Evolutionary conservation across 1,139 yeast species (phyloP).

Genomic region (Suhomyces bolitotheri): DNA sequence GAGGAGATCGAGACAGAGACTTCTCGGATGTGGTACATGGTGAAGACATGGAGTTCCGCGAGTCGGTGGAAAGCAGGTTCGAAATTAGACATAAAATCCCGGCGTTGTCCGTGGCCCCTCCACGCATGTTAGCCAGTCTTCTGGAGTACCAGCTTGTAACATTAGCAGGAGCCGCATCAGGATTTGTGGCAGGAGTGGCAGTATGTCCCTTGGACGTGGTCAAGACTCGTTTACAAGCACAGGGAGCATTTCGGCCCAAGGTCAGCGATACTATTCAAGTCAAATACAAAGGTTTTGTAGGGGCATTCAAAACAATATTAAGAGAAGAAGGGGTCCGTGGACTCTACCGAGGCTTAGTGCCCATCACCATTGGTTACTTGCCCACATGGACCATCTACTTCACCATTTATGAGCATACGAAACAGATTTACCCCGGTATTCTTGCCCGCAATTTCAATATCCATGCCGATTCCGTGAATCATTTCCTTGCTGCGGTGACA

Average conservation of each 20-base stretch:
- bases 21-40: conserved; percentile 44
- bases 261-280: conserved; percentile 6
- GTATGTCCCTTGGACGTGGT: conserved; percentile 52
- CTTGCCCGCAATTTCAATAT: conserved; percentile 30
- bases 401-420: conserved; percentile 81
- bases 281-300: conserved; percentile 22
- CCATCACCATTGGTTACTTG: conserved; percentile 88
- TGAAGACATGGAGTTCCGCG: conserved; percentile 40
- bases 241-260: conserved; percentile 27
- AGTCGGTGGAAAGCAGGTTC: conserved; percentile 19
- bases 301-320: conserved; percentile 61
- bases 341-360: conserved; percentile 85
- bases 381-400: conserved; percentile 98
- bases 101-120: conserved; percentile 7
- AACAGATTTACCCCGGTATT: conserved; percentile 45
- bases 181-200: conserved; percentile 47
- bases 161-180: conserved; percentile 47
- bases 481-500: conserved; percentile 78
- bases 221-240: conserved; percentile 49
- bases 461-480: conserved; percentile 53
- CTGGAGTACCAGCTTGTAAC: conserved; percentile 38
- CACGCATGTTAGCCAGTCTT: conserved; percentile 5
- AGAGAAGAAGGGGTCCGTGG: conserved; percentile 82
- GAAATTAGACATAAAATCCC: conserved; percentile 8
- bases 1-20: conserved; percentile 20